These are phyloP conservation scores for Podospora pseudoanserina DNA, from an alignment of 495 filamentous ascomycete species.

Conservation along the genomic window DNA sequence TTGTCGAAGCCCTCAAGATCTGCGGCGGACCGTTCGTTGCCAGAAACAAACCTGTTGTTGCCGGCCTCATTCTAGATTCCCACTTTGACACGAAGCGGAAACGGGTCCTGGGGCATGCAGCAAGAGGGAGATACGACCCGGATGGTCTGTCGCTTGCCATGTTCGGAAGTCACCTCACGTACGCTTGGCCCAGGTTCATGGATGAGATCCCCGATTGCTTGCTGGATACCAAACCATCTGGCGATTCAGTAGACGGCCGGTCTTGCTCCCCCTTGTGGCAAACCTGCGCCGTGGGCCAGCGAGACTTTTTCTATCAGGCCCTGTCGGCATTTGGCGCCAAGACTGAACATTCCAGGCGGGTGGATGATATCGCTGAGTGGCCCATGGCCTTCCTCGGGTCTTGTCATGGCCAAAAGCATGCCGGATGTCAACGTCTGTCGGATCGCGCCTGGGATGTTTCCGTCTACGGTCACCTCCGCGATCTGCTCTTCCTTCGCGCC, in stretches of 20 bases:
- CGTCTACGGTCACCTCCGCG: neutral
- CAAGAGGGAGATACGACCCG: constrained; percentile 41
- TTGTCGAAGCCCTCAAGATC: constrained; percentile 37
- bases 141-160: constrained; percentile 44
- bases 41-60: constrained; percentile 38
- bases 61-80: constrained; percentile 44
- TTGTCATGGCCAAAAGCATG: constrained; percentile 17
- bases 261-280: constrained; percentile 36
- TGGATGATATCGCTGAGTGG: constrained; percentile 40
- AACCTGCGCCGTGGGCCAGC: constrained; percentile 42
- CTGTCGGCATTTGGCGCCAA: constrained; percentile 41
- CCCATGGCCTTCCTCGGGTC: constrained; percentile 31
- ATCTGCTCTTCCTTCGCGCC: neutral
- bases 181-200: constrained; percentile 47
- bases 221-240: constrained; percentile 28
- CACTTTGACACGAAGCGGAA: constrained; percentile 36
- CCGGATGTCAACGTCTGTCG: constrained; percentile 2
- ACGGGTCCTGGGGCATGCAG: constrained; percentile 42
- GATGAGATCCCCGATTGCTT: constrained; percentile 32
- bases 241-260: constrained; percentile 37
- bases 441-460: neutral
- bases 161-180: constrained; percentile 46
- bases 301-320: constrained; percentile 42
- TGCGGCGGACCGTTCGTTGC: constrained; percentile 37
- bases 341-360: constrained; percentile 37